Evolutionary conservation across 495 filamentous ascomycete species (phyloP).

Genomic region (Aspergillus steynii): DNA sequence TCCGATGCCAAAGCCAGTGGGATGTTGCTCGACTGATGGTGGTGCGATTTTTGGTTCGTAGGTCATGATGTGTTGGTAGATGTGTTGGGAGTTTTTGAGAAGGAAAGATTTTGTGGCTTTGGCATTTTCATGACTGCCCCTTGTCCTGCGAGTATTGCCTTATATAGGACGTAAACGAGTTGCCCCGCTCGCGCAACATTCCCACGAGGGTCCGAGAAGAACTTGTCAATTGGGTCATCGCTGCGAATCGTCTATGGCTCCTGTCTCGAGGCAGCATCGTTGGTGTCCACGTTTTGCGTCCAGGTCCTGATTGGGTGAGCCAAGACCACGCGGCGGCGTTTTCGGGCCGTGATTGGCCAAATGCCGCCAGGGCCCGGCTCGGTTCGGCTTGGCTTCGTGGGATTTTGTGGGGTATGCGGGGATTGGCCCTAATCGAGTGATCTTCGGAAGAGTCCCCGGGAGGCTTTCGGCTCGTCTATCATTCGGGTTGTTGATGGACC

Average conservation of each 20-base stretch:
- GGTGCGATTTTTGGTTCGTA: slow-evolving; percentile 15
- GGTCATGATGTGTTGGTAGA: slow-evolving; percentile 1
- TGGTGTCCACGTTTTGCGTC: background rate
- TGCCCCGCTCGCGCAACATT: slow-evolving; percentile 1
- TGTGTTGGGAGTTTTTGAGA: background rate
- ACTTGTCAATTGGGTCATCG: background rate
- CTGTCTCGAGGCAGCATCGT: background rate
- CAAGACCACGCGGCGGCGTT: slow-evolving; percentile 6
- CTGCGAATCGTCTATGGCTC: background rate
- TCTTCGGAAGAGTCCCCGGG: background rate
- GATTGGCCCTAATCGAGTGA: background rate
- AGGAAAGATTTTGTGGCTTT: background rate
- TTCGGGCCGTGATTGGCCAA: slow-evolving; percentile 2
- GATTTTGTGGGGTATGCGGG: background rate
- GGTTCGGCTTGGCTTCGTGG: no score
- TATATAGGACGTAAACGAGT: no score
- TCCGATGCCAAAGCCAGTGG: slow-evolving; percentile 31
- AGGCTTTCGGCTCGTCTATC: background rate
- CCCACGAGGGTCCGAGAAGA: slow-evolving; percentile 1
- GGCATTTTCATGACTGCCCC: background rate
- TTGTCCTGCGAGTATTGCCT: no score
- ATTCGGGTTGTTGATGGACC: slow-evolving; percentile 7
- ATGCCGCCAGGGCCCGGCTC: slow-evolving; percentile 4
- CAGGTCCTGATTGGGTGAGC: background rate
- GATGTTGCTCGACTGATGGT: slow-evolving; percentile 34